A percentile compares a stretch with the other conserved stretches of the same genome.
Evolutionary conservation across 192 early-diverging fungal genomes (phyloP).

Genomic region (Backusella australiensis): DNA sequence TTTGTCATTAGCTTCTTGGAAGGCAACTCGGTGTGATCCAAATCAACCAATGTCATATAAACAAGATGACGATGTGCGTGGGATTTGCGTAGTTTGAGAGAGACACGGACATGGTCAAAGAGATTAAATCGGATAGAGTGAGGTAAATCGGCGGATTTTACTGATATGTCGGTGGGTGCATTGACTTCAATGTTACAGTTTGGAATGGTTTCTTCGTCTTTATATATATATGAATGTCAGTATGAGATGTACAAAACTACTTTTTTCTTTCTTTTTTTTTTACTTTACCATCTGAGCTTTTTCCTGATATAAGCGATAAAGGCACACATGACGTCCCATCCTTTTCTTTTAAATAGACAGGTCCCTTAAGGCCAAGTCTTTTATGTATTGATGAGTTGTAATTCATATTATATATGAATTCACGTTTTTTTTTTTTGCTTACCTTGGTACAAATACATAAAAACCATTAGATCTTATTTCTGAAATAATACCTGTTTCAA

Average conservation of each 20-base stretch:
- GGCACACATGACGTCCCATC: constrained; percentile 54
- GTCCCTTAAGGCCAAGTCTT: constrained; percentile 68
- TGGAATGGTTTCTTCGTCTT: constrained; percentile 29
- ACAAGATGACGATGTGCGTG: constrained; percentile 61
- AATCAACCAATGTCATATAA: constrained; percentile 62
- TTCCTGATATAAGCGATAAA: constrained; percentile 55
- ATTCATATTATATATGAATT: background rate
- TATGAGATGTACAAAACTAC: background rate
- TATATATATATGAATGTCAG: background rate
- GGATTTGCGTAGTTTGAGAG: constrained; percentile 55
- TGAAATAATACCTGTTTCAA: constrained; percentile 64
- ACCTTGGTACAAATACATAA: constrained; percentile 54
- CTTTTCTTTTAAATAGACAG: constrained; percentile 65
- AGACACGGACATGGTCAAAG: constrained; percentile 65
- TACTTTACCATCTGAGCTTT: constrained; percentile 34
- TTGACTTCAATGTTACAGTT: constrained; percentile 43
- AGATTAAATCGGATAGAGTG: constrained; percentile 46
- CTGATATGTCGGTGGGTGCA: constrained; percentile 46
- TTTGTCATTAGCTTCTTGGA: constrained; percentile 16
- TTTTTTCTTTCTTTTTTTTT: background rate
- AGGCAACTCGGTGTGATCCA: constrained; percentile 28
- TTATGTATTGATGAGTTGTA: background rate
- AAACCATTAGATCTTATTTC: constrained; percentile 73
- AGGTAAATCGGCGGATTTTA: constrained; percentile 37
- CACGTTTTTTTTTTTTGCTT: background rate